Percentiles rank a stretch among this genome's conserved stretches.
phyloP scores from a whole-genome alignment of 257 asterid genomes.

The Rubia yunnanensis region DNA sequence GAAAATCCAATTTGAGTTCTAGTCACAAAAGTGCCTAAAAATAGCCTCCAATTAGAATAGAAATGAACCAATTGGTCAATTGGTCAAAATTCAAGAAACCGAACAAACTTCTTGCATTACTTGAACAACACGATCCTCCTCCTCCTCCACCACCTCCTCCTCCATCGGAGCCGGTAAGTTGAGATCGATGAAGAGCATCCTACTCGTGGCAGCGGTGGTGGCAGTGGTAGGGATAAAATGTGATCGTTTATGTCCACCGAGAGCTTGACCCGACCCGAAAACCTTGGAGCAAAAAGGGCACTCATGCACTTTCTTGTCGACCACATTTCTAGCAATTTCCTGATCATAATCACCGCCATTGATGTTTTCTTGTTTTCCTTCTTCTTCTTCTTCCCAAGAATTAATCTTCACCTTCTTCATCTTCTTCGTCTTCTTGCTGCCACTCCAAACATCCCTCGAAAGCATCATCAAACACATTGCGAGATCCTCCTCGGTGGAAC shows the following conservation, averaged over 20 bases:
- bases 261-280: slow-evolving; percentile 53
- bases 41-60: slow-evolving; percentile 3
- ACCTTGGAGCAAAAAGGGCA: slow-evolving; percentile 46
- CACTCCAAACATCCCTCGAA: slow-evolving; percentile 44
- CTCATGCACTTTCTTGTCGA: slow-evolving; percentile 23
- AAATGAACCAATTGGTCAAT: neutral
- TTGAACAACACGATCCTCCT: slow-evolving; percentile 5
- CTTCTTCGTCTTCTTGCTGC: slow-evolving; percentile 11
- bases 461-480: slow-evolving; percentile 62
- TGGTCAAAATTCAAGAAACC: slow-evolving; percentile 12
- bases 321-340: neutral
- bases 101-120: slow-evolving; percentile 11
- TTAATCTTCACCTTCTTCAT: slow-evolving; percentile 11
- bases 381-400: neutral
- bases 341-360: slow-evolving; percentile 8
- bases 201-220: neutral
- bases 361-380: too few relatives aligned
- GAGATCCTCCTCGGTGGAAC: slow-evolving; percentile 36
- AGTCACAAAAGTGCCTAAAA: slow-evolving; percentile 2
- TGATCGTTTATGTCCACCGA: slow-evolving; percentile 65
- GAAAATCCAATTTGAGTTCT: neutral
- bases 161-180: slow-evolving; percentile 40
- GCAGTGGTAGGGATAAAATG: slow-evolving; percentile 15
- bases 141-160: slow-evolving; percentile 34
- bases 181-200: slow-evolving; percentile 29